phyloP scores from a whole-genome alignment of 1,284 basidiomycete genomes.

The Apiotrichum laibachii region DNA sequence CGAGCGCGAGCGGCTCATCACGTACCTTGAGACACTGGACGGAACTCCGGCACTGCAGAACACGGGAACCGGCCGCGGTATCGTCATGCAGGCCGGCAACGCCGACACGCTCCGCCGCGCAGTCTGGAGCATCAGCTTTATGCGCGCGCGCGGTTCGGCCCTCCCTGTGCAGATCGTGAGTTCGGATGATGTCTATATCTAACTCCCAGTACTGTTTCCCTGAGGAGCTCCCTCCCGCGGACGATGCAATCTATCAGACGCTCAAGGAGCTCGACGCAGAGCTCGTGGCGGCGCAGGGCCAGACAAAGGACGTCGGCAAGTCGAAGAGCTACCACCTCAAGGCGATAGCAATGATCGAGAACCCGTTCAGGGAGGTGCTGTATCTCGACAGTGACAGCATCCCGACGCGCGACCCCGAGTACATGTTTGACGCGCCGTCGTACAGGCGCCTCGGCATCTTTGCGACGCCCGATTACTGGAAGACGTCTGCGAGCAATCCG shows the following conservation, averaged over 20 bases:
- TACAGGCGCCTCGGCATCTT: conserved; percentile 49
- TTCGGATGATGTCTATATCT: conserved; percentile 3
- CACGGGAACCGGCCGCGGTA: conserved; percentile 47
- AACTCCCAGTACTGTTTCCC: conserved; percentile 50
- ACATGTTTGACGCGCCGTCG: conserved; percentile 52
- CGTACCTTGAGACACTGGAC: conserved; percentile 38
- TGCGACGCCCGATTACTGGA: conserved; percentile 50
- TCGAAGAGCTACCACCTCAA: conserved; percentile 55
- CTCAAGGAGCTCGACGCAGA: conserved; percentile 46
- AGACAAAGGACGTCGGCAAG: conserved; percentile 42
- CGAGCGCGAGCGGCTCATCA: conserved; percentile 46
- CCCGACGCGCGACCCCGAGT: conserved; percentile 49
- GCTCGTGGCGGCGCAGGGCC: conserved; percentile 46
- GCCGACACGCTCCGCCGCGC: conserved; percentile 54
- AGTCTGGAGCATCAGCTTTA: conserved; percentile 49
- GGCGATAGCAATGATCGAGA: conserved; percentile 53
- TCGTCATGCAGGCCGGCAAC: conserved; percentile 56
- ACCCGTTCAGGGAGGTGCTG: conserved; percentile 53
- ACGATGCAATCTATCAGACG: conserved; percentile 42
- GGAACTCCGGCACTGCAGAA: conserved; percentile 18
- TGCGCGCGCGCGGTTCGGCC: conserved; percentile 43
- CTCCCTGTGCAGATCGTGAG: conserved; percentile 51
- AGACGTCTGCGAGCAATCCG: conserved; percentile 51
- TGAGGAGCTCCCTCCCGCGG: conserved; percentile 45
- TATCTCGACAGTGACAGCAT: conserved; percentile 55